Base-by-base conservation (phyloP, 148 eudicot genomes). In the Pouteria glomerata region DNA sequence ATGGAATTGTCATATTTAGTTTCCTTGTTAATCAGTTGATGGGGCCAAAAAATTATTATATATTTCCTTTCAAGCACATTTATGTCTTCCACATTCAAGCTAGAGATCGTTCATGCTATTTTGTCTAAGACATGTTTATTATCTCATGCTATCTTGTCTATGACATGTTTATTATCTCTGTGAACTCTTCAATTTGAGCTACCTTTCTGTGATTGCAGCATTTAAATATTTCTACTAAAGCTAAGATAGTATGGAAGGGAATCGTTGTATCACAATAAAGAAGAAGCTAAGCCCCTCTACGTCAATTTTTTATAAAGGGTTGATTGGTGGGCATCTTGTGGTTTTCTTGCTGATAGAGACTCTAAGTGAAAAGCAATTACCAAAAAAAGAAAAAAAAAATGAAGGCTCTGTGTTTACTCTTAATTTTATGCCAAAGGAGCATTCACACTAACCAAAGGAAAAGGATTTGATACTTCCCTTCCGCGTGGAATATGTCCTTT, bases 251-350 rank as follows among this genome's bases (percentile, higher is more conserved):
- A 47, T 37, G 31, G 16, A 37, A 19, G 23, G 41, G 73, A 61
- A 52, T 68, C 41, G 39, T 14, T 45, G 39, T 2, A 48, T 69
- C 7, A 63, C 26, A 31, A 64, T 51, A 37, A 56, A 63, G 58
- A 66, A 73, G 69, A 64, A 56, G 50, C 34, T 41, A 30, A 65
- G 70, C 62, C 50, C 53, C 31, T 26, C 19, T 13, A 44, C 23
- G 57, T 23, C n/a, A 41, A 57, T 56, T 23, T 29, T 37, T 14
- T 24, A 51, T 74, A 39, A 81, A 69, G 72, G 77, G 68, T 72
- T 72, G 47, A 57, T 47, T 45, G 79, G 74, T 72, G 81, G 77
- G 85, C 82, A 82, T 82, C 85, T 82, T 74, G 57, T 82, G 62
- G 66, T 61, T 35, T 59, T 74, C 29, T 19, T 63, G 61, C 19